Base-by-base conservation (phyloP, 306 rosid genomes). In the Trifolium repens region DNA sequence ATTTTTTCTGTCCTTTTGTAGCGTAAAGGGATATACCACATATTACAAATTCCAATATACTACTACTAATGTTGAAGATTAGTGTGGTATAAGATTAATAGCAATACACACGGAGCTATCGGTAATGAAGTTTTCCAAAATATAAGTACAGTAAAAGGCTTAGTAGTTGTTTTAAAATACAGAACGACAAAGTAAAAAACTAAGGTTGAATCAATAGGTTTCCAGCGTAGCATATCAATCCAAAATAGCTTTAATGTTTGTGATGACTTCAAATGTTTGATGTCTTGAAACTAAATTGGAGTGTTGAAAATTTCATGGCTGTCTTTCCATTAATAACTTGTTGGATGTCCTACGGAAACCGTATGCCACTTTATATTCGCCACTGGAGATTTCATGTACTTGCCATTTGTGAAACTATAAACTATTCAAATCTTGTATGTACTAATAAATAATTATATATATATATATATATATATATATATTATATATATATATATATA, bases 241-340 rank as follows among this genome's bases (percentile, higher is more conserved):
- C 13, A 65, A 58, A 58, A 49, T 58, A 71, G 59, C 67, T 71
- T 40, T 40, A 3, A 24, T 75, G 65, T 35, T 71, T 58, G 76
- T 40, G 10, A 57, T 47, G 67, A 43, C 43, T 44, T 43, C 32
- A 37, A 58, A 40, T 17, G 5, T 78, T 63, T 8, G 59, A 9
- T 63, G 30, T 52, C 71, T 59, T 49, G 17, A 34, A 67, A 74
- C 80, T 79, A 69, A 65, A 74, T 65, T 66, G 78, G 64, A 54
- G 44, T 42, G 30, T 75, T 79, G 44, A 43, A 67, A 74, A 30
- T 62, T 49, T 79, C 44, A 57, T 49, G 59, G 75, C 54, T 71
- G 69, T 35, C 47, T 79, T 71, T 68, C 67, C 32, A 76, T 53
- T 53, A 72, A 69, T 76, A 35, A 40, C 47, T 76, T 37, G 71